phyloP scores from a whole-genome alignment of 2,329 filamentous ascomycete species.

The Leptodontidium sp. region DNA sequence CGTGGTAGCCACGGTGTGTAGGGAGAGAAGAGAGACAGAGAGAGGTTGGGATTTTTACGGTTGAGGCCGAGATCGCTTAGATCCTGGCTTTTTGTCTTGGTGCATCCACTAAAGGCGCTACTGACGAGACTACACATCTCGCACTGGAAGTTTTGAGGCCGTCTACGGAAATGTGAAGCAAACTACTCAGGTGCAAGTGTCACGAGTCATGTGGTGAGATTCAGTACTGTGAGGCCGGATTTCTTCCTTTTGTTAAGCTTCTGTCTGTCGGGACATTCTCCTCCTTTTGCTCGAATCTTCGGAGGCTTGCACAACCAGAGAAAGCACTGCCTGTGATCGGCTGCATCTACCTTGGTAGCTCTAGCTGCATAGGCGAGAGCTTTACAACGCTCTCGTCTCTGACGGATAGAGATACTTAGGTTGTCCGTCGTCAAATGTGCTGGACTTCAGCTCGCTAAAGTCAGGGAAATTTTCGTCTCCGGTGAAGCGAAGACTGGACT shows the following conservation, averaged over 20 bases:
- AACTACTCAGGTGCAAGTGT: background rate
- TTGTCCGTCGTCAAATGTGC: too few relatives aligned
- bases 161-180: background rate
- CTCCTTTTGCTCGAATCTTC: too few relatives aligned
- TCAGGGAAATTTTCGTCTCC: too few relatives aligned
- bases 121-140: background rate
- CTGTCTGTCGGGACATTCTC: too few relatives aligned
- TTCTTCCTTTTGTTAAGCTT: background rate
- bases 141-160: background rate
- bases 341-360: too few relatives aligned
- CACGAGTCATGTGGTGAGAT: background rate
- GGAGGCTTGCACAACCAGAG: too few relatives aligned
- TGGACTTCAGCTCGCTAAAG: too few relatives aligned
- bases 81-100: conserved; percentile 3
- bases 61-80: conserved; percentile 18
- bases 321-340: too few relatives aligned
- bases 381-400: too few relatives aligned
- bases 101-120: background rate
- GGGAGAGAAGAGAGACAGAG: background rate
- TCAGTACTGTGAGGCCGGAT: background rate
- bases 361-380: too few relatives aligned
- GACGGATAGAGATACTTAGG: too few relatives aligned
- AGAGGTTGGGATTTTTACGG: conserved; percentile 14
- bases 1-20: background rate
- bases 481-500: too few relatives aligned